A percentile compares a stretch with the other conserved stretches of the same genome.
Evolutionary conservation across 495 filamentous ascomycete species (phyloP).

Genomic region (Podospora tetraspora): DNA sequence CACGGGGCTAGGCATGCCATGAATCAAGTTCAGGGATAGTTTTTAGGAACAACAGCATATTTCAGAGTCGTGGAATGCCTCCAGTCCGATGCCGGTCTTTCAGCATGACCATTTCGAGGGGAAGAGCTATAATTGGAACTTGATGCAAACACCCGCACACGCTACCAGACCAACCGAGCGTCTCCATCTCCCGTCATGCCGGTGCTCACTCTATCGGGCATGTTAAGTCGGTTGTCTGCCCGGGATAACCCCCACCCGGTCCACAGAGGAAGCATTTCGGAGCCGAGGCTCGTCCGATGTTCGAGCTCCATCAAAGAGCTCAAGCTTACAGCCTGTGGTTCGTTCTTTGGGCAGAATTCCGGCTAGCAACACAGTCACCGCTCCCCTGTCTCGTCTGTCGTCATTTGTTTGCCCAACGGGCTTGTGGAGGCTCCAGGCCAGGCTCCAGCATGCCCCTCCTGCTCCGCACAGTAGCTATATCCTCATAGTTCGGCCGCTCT

Average conservation of each 20-base stretch:
- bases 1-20: too few relatives aligned
- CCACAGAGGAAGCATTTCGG: not conserved
- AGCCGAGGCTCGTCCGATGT: not conserved
- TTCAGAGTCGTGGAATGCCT: not conserved
- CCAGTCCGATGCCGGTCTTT: too few relatives aligned
- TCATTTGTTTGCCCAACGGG: not conserved
- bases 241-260: not conserved
- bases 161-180: not conserved
- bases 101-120: too few relatives aligned
- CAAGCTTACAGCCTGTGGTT: not conserved
- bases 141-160: not conserved
- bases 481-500: not conserved
- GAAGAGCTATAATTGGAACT: not conserved
- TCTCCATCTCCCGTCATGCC: not conserved
- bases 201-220: not conserved
- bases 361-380: not conserved
- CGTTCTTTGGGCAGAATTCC: not conserved
- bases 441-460: not conserved
- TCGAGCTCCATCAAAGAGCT: not conserved
- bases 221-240: not conserved
- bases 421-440: not conserved
- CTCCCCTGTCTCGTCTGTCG: not conserved
- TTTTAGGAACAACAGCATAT: too few relatives aligned
- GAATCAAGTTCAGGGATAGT: too few relatives aligned
- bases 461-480: not conserved